Evolutionary conservation across 163 green algal species (phyloP).

Genomic region (Chlamydomonas reinhardtii): DNA sequence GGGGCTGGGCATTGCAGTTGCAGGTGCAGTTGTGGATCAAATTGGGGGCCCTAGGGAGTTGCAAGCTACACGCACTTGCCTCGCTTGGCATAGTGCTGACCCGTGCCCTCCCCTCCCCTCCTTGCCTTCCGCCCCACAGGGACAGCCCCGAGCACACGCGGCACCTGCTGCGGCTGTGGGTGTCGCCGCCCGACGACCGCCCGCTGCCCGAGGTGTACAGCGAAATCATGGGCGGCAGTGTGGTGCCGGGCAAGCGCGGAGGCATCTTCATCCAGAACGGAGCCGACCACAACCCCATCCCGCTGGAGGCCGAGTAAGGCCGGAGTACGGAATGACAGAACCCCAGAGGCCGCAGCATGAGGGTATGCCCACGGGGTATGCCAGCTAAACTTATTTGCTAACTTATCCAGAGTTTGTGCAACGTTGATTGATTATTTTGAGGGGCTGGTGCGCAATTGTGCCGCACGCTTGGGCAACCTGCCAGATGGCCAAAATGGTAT

Average conservation of each 20-base stretch:
- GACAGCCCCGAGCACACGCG: conserved; percentile 64
- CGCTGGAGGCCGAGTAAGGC: conserved; percentile 67
- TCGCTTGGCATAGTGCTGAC: background rate
- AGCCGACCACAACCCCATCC: conserved; percentile 56
- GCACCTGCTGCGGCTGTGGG: conserved; percentile 89
- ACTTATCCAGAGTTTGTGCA: too few species aligned
- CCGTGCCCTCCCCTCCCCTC: background rate
- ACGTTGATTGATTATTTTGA: too few species aligned
- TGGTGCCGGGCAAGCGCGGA: conserved; percentile 70
- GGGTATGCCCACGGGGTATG: too few species aligned
- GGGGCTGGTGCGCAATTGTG: too few species aligned
- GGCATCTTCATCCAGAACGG: conserved; percentile 72
- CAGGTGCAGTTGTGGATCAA: too few species aligned
- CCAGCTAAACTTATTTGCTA: background rate
- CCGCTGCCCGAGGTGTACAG: conserved; percentile 74
- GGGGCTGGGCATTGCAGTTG: too few species aligned
- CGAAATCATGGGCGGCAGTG: conserved; percentile 72
- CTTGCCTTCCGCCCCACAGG: background rate
- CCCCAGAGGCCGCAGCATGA: too few species aligned
- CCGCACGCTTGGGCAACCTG: too few species aligned
- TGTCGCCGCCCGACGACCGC: conserved; percentile 71
- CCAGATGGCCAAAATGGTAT: too few species aligned
- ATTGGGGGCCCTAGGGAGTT: too few species aligned
- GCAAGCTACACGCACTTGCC: too few species aligned
- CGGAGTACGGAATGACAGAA: too few species aligned